Conservation (phyloP, 176 grass and related monocot species). For the Zea mays region DNA sequence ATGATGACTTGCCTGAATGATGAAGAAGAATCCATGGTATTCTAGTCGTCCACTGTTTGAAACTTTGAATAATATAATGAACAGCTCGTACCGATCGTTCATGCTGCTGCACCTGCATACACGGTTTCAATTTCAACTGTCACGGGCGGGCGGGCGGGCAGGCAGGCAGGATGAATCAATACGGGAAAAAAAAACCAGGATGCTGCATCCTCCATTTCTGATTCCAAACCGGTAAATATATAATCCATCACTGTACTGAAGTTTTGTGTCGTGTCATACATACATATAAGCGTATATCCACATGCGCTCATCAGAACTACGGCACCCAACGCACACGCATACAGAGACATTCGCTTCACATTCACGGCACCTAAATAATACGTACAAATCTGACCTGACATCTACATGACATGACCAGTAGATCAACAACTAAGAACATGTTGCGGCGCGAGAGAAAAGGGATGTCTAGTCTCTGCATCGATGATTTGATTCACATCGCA, state of each 20-base stretch:
- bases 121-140: not conserved
- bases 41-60: too few relatives aligned
- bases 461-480: not conserved
- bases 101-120: not conserved
- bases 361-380: not conserved
- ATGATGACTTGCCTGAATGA: too few relatives aligned
- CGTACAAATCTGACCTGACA: not conserved
- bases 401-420: not conserved
- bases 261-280: not conserved
- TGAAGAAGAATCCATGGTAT: too few relatives aligned
- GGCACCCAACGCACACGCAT: not conserved
- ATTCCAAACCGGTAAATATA: not conserved
- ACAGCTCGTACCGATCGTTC: too few relatives aligned
- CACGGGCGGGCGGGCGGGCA: too few relatives aligned
- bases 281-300: not conserved
- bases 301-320: not conserved
- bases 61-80: too few relatives aligned
- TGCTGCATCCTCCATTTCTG: not conserved
- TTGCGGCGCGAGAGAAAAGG: too few relatives aligned
- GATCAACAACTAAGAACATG: too few relatives aligned
- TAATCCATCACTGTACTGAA: not conserved
- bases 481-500: constrained; percentile 28
- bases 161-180: not conserved
- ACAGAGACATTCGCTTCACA: not conserved
- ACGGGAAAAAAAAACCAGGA: not conserved